Evolutionary conservation across 306 rosid genomes (phyloP).

Genomic region (Quercus dentata): DNA sequence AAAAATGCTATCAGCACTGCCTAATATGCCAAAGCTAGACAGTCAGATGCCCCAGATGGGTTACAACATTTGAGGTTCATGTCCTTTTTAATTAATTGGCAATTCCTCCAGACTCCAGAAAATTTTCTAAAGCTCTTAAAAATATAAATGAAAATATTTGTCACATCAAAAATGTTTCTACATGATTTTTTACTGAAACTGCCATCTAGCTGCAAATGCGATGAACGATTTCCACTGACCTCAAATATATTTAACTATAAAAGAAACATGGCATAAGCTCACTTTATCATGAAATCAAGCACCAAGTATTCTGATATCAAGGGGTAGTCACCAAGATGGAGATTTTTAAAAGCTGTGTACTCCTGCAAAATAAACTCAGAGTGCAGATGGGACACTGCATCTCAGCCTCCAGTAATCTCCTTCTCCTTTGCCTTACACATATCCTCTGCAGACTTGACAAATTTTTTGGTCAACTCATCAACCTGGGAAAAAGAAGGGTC

Average conservation of each 20-base stretch:
- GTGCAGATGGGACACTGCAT: not conserved
- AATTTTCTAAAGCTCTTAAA: too few relatives aligned
- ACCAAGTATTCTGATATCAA: not conserved
- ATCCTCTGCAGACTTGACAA: constrained; percentile 79
- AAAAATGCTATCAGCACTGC: too few relatives aligned
- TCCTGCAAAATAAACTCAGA: not conserved
- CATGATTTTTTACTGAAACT: not conserved
- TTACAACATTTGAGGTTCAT: not conserved
- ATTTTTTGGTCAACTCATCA: constrained; percentile 83
- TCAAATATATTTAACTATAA: not conserved
- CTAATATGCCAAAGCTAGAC: not conserved
- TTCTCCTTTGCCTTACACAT: constrained; percentile 80
- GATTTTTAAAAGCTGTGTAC: not conserved
- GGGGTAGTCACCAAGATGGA: not conserved
- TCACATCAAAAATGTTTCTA: not conserved
- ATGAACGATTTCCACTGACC: not conserved
- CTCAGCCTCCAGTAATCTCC: constrained; percentile 65
- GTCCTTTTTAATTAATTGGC: not conserved
- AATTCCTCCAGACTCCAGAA: not conserved
- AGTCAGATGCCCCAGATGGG: not conserved
- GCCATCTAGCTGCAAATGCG: not conserved
- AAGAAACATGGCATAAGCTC: not conserved
- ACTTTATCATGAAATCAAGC: not conserved
- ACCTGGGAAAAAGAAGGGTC: constrained; percentile 38
- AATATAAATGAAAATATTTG: not conserved